These are phyloP conservation scores for Beauveria brongniartii DNA, from an alignment of 2,329 filamentous ascomycete genomes.

Conservation along the genomic window DNA sequence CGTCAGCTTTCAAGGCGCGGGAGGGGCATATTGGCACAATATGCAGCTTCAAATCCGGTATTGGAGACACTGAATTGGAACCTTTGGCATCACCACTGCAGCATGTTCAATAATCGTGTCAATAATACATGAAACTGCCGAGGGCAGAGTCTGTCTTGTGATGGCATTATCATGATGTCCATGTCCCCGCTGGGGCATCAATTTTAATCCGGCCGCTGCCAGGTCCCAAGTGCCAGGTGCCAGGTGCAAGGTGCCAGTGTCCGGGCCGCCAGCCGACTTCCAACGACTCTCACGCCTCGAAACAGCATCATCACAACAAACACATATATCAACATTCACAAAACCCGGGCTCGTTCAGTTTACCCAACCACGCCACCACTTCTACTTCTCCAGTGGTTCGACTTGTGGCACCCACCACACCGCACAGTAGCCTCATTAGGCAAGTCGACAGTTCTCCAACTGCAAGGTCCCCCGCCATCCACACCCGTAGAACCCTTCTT, in stretches of 20 bases:
- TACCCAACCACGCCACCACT: not conserved
- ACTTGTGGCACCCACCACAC: not conserved
- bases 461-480: slow-evolving; percentile 1
- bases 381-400: not conserved
- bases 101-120: no score
- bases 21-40: not conserved
- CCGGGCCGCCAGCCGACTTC: not conserved
- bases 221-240: not conserved
- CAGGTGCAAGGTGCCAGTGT: not conserved
- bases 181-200: not conserved
- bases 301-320: not conserved
- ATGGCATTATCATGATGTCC: not conserved
- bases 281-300: not conserved
- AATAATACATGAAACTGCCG: not conserved
- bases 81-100: not conserved
- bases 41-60: not conserved
- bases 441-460: slow-evolving; percentile 2
- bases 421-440: slow-evolving; percentile 7
- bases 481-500: not conserved
- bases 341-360: not conserved
- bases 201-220: slow-evolving; percentile 3
- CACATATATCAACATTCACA: not conserved
- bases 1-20: not conserved
- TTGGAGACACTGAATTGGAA: not conserved
- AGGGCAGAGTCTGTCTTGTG: not conserved